Base-by-base conservation (phyloP, 257 asterid genomes). In the Plectranthus barbatus region DNA sequence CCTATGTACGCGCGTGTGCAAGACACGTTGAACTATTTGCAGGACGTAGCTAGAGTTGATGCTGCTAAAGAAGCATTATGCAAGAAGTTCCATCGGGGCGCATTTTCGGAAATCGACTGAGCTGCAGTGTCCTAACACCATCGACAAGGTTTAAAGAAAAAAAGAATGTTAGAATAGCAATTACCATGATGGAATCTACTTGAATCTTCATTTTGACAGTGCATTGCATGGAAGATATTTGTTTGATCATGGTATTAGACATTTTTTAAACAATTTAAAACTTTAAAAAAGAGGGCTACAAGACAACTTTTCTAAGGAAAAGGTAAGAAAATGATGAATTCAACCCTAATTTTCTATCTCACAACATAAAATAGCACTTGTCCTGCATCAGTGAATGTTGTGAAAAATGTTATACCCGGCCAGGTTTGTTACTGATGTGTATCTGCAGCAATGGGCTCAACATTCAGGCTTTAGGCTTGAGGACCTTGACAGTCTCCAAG, bases 401-500 rank as follows among this genome's bases (percentile, higher is more conserved):
- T 26, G 33, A 59, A 58, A 68, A 62, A 34, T 62, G 60, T 63
- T 10, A 58, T 56, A 71, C 56, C 53, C 67, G 23, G n/a, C n/a
- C n/a, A n/a, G n/a, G n/a, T n/a, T n/a, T 26, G 31, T 26, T 26
- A 26, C 5, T 26, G 31, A 26, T 26, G 5, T 26, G 31, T 26
- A 2, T 26, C 31, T 1, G 31, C 31, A 5, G 31, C 31, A 2
- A 26, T 5, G n/a, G 36, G 36, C 7, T 31, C 1, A 31, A 7
- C 5, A 1, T 23, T 82, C 77, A 82, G 69, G 31, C 31, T 26
- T 26, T 26, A 5, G 86, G 89, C 79, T 80, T 75, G 78, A 84
- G 88, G 60, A 70, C 50, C 77, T 84, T 84, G 19, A 76, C 79
- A 62, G 93, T 82, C 76, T 82, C 93, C 93, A 89, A 82, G 48